These are phyloP conservation scores for Paralagenidium karlingii DNA, from an alignment of 352 stramenopile species.

Conservation along the genomic window DNA sequence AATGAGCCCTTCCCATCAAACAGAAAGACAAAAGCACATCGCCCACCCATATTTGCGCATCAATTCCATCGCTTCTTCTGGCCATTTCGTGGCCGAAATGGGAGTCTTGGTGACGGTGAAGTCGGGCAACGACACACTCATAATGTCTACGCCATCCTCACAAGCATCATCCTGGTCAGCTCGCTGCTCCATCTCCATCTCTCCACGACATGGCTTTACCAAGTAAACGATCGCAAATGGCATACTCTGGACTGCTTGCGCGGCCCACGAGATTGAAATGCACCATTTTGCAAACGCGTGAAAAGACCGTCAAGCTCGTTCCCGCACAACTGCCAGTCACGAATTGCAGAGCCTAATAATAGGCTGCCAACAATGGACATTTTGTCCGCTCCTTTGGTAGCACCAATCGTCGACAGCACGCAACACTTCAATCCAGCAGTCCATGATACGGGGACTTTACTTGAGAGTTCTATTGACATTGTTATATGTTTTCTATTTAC, in stretches of 20 bases:
- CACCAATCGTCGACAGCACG: no score
- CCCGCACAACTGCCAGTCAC: no score
- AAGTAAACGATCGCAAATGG: slow-evolving; percentile 54
- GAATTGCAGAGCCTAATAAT: no score
- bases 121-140: slow-evolving; percentile 31
- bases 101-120: slow-evolving; percentile 39
- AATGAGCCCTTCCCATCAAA: background rate
- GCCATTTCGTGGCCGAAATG: slow-evolving; percentile 28
- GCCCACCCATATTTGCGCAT: slow-evolving; percentile 31
- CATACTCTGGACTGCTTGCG: slow-evolving; percentile 60
- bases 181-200: background rate
- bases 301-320: no score
- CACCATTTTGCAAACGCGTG: slow-evolving; percentile 37
- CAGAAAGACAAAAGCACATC: background rate
- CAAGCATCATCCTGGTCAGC: background rate
- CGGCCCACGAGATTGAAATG: slow-evolving; percentile 47
- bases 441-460: no score
- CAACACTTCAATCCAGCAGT: no score
- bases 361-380: no score
- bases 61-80: slow-evolving; percentile 24
- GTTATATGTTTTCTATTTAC: background rate
- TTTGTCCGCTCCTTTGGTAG: no score
- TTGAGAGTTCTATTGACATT: background rate
- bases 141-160: slow-evolving; percentile 24
- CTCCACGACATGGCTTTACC: slow-evolving; percentile 11